These are phyloP conservation scores for Pseudoneurospora amorphoporcata DNA, from an alignment of 495 filamentous ascomycete species.

Conservation along the genomic window DNA sequence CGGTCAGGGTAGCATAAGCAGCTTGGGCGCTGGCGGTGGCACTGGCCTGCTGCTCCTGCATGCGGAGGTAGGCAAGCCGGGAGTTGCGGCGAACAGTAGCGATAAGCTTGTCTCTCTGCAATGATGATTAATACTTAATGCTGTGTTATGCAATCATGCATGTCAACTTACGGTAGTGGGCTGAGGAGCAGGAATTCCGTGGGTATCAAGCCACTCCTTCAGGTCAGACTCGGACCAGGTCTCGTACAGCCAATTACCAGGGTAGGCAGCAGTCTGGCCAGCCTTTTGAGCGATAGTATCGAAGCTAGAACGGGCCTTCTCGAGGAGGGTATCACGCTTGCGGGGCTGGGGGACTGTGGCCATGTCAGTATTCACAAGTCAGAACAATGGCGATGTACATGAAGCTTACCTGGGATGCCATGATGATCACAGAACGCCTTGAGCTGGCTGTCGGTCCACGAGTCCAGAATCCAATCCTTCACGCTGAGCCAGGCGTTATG, in stretches of 20 bases:
- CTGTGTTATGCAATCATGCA: neutral
- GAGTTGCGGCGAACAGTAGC: conserved; percentile 86
- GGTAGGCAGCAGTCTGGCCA: conserved; percentile 72
- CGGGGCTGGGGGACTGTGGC: conserved; percentile 60
- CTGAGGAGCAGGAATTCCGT: conserved; percentile 81
- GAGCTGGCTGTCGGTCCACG: conserved; percentile 59
- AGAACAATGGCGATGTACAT: neutral
- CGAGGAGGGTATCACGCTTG: conserved; percentile 71
- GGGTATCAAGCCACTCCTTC: conserved; percentile 76
- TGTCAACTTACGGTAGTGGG: conserved; percentile 45
- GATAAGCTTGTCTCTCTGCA: conserved; percentile 72
- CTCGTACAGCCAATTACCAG: conserved; percentile 92
- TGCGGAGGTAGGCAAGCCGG: conserved; percentile 58
- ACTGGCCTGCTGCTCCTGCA: conserved; percentile 48
- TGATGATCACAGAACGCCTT: conserved; percentile 90
- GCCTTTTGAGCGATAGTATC: conserved; percentile 71
- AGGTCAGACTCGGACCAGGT: conserved; percentile 58
- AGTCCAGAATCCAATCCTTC: conserved; percentile 91
- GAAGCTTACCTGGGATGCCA: conserved; percentile 54
- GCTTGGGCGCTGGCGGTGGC: conserved; percentile 55
- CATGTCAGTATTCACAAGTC: neutral
- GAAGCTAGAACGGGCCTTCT: conserved; percentile 70
- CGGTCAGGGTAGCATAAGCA: conserved; percentile 61
- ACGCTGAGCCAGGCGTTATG: conserved; percentile 58
- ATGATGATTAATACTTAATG: neutral